Evolutionary conservation across 2,329 filamentous ascomycete genomes (phyloP).

Genomic region (Arachnomyces sp.): DNA sequence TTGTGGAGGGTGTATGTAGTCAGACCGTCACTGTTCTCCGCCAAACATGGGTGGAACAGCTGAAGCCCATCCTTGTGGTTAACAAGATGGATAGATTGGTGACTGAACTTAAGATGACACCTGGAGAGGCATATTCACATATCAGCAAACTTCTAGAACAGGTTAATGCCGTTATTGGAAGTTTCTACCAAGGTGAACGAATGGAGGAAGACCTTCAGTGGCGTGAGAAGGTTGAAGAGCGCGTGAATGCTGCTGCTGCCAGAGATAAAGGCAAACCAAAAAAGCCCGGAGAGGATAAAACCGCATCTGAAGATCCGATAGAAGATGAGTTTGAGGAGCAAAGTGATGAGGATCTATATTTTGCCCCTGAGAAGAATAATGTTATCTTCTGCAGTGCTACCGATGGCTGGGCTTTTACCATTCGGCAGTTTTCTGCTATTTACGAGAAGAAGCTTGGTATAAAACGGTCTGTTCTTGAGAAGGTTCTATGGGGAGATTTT

Average conservation of each 20-base stretch:
- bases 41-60: constrained; percentile 90
- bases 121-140: constrained; percentile 80
- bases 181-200: constrained; percentile 93
- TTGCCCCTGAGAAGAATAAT: constrained; percentile 96
- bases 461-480: constrained; percentile 78
- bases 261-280: constrained; percentile 46
- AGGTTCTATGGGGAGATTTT: constrained; percentile 92
- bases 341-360: constrained; percentile 95
- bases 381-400: constrained; percentile 97
- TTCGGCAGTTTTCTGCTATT: constrained; percentile 82
- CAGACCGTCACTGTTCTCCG: constrained; percentile 95
- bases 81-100: constrained; percentile 97
- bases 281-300: constrained; percentile 27
- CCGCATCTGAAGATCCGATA: constrained; percentile 33
- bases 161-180: constrained; percentile 93
- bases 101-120: constrained; percentile 90
- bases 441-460: constrained; percentile 98
- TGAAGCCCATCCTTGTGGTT: constrained; percentile 89
- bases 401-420: constrained; percentile 98
- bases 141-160: constrained; percentile 85
- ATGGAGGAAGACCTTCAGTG: constrained; percentile 98
- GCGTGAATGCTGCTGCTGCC: constrained; percentile 61
- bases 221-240: constrained; percentile 86
- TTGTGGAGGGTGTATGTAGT: constrained; percentile 95
- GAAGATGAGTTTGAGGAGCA: constrained; percentile 68